Conservation (phyloP, 768 basidiomycete species). For the Lyophyllum semitale region DNA sequence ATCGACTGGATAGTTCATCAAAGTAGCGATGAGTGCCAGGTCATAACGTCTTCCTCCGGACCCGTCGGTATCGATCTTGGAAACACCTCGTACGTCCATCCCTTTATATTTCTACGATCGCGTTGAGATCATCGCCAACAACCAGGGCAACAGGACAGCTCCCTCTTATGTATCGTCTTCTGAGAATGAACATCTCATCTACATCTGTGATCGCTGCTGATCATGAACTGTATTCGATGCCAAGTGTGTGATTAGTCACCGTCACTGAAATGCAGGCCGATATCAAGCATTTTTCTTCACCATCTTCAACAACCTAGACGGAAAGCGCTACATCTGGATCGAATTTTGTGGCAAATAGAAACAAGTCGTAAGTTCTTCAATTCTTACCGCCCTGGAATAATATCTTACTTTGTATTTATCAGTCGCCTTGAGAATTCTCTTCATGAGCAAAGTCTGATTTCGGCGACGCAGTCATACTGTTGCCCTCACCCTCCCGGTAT, state of each 20-base stretch:
- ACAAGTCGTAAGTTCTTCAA: slow-evolving; percentile 72
- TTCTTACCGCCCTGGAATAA: slow-evolving; percentile 5
- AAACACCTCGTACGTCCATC: slow-evolving; percentile 79
- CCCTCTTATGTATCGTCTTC: slow-evolving; percentile 97
- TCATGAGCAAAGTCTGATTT: slow-evolving; percentile 99
- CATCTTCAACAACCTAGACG: slow-evolving; percentile 80
- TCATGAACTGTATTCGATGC: slow-evolving; percentile 79
- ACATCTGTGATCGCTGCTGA: slow-evolving; percentile 1
- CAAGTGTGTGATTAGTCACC: slow-evolving; percentile 93
- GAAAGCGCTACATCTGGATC: slow-evolving; percentile 88
- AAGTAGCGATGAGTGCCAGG: no score
- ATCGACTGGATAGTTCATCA: no score
- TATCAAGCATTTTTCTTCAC: slow-evolving; percentile 93
- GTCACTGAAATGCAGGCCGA: slow-evolving; percentile 84
- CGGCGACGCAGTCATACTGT: slow-evolving; percentile 82
- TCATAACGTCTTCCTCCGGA: slow-evolving; percentile 66
- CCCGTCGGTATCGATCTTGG: slow-evolving; percentile 90
- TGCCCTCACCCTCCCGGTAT: slow-evolving; percentile 95
- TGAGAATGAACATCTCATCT: slow-evolving; percentile 90
- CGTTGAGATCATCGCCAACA: slow-evolving; percentile 97
- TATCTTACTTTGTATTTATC: slow-evolving; percentile 32
- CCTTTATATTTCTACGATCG: slow-evolving; percentile 61
- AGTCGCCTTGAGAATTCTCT: slow-evolving; percentile 96
- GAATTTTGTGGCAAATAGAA: slow-evolving; percentile 93
- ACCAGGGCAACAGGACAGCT: slow-evolving; percentile 93